Evolutionary conservation across 805 yeast species (phyloP).

Genomic region (Jamesozyma lodderae): DNA sequence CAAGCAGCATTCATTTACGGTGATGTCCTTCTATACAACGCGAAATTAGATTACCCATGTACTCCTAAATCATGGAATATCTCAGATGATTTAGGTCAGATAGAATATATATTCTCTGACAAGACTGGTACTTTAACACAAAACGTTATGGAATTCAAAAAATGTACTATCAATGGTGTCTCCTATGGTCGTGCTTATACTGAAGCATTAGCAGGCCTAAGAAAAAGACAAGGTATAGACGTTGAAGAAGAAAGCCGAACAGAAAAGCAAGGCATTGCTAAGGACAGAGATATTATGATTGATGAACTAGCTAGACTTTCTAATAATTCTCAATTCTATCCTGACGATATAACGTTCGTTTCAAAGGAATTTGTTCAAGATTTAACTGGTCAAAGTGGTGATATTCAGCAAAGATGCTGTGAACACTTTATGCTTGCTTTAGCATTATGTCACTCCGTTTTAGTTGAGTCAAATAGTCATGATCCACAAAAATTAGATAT

Average conservation of each 20-base stretch:
- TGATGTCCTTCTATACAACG: slow-evolving; percentile 64
- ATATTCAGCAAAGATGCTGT: slow-evolving; percentile 44
- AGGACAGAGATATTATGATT: slow-evolving; percentile 55
- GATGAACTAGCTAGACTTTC: slow-evolving; percentile 33
- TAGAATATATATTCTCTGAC: slow-evolving; percentile 77
- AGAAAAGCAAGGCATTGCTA: slow-evolving; percentile 45
- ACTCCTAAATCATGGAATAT: slow-evolving; percentile 80
- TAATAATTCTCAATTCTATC: slow-evolving; percentile 35
- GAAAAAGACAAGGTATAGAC: slow-evolving; percentile 70
- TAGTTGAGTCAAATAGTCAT: slow-evolving; percentile 56
- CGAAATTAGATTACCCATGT: slow-evolving; percentile 65
- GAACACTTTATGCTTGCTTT: slow-evolving; percentile 71
- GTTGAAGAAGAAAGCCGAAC: slow-evolving; percentile 49
- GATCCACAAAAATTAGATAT: slow-evolving; percentile 47
- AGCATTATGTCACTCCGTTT: slow-evolving; percentile 72
- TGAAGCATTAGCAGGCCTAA: slow-evolving; percentile 70
- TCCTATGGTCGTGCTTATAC: slow-evolving; percentile 76
- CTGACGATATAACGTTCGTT: slow-evolving; percentile 60
- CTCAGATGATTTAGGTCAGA: slow-evolving; percentile 79
- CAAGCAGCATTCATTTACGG: slow-evolving; percentile 76
- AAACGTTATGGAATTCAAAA: slow-evolving; percentile 78
- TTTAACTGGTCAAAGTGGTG: slow-evolving; percentile 38
- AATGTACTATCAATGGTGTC: slow-evolving; percentile 65
- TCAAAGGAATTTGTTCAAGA: slow-evolving; percentile 61
- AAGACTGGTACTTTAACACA: slow-evolving; percentile 81